Evolutionary conservation across 148 eudicot genomes (phyloP), one percentile per base, ranked within the genome.

Genomic region (Vaccinium myrtillus): DNA sequence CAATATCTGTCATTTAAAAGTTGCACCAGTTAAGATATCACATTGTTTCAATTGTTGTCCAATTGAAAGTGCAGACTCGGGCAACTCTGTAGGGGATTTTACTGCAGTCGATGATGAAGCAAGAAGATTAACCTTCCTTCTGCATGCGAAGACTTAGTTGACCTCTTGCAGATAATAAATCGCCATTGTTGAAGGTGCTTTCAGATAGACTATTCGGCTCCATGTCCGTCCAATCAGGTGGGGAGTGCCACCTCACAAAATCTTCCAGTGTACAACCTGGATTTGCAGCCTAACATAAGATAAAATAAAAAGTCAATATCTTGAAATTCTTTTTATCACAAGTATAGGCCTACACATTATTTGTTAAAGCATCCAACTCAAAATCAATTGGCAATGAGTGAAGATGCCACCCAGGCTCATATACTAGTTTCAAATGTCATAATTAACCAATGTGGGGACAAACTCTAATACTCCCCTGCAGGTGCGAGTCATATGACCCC

Each of bases 161-260:
- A 83, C 99, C 99, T 90, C 92, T 97, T 55, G 90, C 54, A 78
- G 91, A 86, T 23, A 84, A 87, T 49, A 87, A 81, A 82, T 93
- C 94, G 74, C 89, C 88, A 63, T 80, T 89, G 48, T 70, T 83
- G 77, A 79, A 75, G 82, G 86, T 48, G 21, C 87, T 91, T 69
- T 90, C 90, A 80, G 87, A 86, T 21, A 90, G 92, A 80, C 75
- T 77, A 69, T 56, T 86, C 67, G 88, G 88, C 61, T 89, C 94
- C 25, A 39, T 81, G 88, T 93, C 97, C 75, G 87, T 88, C 98
- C 98, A 97, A 92, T 97, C 99, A 84, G 98, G 98, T 48, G 99
- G 99, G 84, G 99, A 97, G 87, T 97, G 99, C 99, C 99, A 97
- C 88, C 99, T 93, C 49, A 97, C 95, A 81, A 97, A 97, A 89